Evolutionary conservation across 2,329 filamentous ascomycete species (phyloP).

Genomic region (Arachnomyces sp.): DNA sequence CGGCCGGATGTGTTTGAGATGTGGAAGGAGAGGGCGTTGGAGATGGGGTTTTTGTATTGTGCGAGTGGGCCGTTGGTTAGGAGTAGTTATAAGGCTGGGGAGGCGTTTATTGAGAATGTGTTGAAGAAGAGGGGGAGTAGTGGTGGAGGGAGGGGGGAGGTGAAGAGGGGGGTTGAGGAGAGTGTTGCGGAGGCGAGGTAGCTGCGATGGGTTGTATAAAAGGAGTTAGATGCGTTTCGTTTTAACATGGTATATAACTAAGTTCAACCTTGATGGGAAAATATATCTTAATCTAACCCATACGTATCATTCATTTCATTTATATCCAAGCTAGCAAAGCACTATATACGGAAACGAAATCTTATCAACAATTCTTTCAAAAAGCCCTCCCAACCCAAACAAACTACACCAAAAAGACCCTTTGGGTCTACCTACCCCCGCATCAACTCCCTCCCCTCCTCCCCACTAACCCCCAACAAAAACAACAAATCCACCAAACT

Average conservation of each 20-base stretch:
- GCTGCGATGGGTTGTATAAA: background rate
- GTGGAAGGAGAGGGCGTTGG: conserved; percentile 82
- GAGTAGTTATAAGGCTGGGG: conserved; percentile 94
- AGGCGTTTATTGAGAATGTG: conserved; percentile 98
- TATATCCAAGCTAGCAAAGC: too few relatives aligned
- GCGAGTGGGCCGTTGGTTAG: conserved; percentile 87
- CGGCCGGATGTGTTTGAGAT: conserved; percentile 85
- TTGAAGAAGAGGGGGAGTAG: conserved; percentile 62
- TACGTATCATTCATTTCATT: too few relatives aligned
- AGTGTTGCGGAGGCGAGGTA: conserved; percentile 21
- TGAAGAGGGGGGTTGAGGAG: conserved; percentile 19
- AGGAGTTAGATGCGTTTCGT: too few relatives aligned
- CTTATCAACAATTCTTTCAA: too few relatives aligned
- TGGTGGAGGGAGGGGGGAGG: conserved; percentile 19
- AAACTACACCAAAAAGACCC: too few relatives aligned
- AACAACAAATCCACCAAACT: conserved; percentile 53
- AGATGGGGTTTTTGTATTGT: conserved; percentile 95
- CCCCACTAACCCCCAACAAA: conserved; percentile 47
- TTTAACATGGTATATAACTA: too few relatives aligned
- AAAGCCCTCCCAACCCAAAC: too few relatives aligned
- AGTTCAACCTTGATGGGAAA: too few relatives aligned
- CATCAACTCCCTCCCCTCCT: conserved; percentile 42
- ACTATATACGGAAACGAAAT: too few relatives aligned
- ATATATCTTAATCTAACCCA: too few relatives aligned
- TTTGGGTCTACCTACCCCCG: background rate